Evolutionary conservation across 1,139 yeast species (phyloP).

Genomic region (Candida sp.): DNA sequence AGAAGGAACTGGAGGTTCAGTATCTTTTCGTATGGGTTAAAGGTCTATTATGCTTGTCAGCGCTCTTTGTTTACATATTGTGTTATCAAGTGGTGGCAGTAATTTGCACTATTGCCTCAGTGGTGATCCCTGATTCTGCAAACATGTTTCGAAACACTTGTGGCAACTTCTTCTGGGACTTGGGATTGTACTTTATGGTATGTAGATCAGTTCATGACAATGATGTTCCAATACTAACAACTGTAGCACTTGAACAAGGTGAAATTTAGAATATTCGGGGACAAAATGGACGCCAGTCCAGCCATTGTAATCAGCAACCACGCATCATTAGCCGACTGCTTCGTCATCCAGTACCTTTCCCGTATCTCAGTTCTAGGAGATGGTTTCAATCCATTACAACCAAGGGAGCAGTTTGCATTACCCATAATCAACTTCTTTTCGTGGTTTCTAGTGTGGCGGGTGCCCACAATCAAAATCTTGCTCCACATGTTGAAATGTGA

Average conservation of each 20-base stretch:
- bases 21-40: constrained; percentile 16
- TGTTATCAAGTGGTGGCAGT: constrained; percentile 32
- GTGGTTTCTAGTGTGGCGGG: constrained; percentile 63
- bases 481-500: constrained; percentile 52
- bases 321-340: constrained; percentile 56
- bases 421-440: constrained; percentile 59
- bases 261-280: constrained; percentile 44
- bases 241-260: constrained; percentile 39
- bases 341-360: constrained; percentile 51
- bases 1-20: constrained; percentile 15
- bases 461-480: constrained; percentile 51
- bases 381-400: constrained; percentile 8
- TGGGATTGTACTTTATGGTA: constrained; percentile 36
- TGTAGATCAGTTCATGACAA: constrained; percentile 14
- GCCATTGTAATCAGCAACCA: constrained; percentile 60
- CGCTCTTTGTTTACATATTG: constrained; percentile 18
- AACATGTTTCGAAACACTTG: constrained; percentile 23
- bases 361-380: constrained; percentile 17
- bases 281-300: constrained; percentile 44
- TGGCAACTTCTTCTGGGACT: constrained; percentile 38
- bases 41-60: constrained; percentile 21
- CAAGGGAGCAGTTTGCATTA: constrained; percentile 18
- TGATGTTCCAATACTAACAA: neutral
- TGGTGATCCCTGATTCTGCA: constrained; percentile 32
- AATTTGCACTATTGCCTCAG: constrained; percentile 17